Base-by-base conservation (phyloP, 345 rosid species). In the Euphorbia peplus region DNA sequence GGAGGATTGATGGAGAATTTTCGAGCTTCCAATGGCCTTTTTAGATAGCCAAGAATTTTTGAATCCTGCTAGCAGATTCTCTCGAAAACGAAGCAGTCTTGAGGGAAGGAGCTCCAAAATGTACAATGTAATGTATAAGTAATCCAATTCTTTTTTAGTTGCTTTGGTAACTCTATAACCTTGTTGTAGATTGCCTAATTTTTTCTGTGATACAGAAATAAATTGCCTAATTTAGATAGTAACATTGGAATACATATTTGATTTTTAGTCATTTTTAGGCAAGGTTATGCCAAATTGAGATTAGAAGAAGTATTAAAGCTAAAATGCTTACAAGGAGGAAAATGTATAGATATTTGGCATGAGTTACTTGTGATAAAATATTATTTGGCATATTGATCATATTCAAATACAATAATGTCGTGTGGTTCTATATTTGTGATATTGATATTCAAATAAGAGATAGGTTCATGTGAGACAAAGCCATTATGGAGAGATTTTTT, bases 41-140 rank as follows among this genome's bases (percentile, higher is more conserved):
- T 39, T 48, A 19, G 68, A 66, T 66, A 69, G 50, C 60, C 67
- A 18, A 22, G 14, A 14, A 5, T 59, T 52, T 63, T 56, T 24
- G 56, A 65, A 69, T n/a, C n/a, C n/a, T n/a, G n/a, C n/a, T 32
- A 2, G 37, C 58, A 35, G 63, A 59, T 55, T 55, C 24, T 66
- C 69, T 66, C 47, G 46, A 51, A 37, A 26, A 56, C 61, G 60
- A 54, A 21, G 74, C 64, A 32, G 59, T 57, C 41, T 32, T 60
- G 67, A 64, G 69, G 50, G 67, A 64, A 66, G 50, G 52, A 56
- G 69, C 73, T 75, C 66, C 68, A 32, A 22, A 66, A 24, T 63
- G 53, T 63, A 70, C 61, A 76, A n/a, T 57, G 80, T 70, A 70
- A 67, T 39, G 46, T 63, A n/a, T n/a, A n/a, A n/a, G n/a, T n/a